Conservation (phyloP, 139 green algal species). For the Micromonas pusilla region DNA sequence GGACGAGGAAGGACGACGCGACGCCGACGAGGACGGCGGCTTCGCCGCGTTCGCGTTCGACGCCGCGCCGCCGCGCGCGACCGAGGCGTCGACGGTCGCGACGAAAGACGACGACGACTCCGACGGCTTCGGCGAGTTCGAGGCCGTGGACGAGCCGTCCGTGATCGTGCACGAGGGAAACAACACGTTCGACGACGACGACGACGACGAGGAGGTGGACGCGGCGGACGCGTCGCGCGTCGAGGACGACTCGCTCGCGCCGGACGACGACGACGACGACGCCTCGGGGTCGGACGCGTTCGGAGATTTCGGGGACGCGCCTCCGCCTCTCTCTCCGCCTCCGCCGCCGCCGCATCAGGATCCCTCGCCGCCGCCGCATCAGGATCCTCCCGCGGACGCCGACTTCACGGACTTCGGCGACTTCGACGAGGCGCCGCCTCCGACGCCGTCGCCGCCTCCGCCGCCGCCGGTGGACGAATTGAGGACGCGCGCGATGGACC, state of each 20-base stretch:
- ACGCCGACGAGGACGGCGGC: background rate
- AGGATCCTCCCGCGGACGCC: too few species aligned
- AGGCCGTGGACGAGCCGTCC: background rate
- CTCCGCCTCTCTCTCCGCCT: too few species aligned
- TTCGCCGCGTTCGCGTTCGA: background rate
- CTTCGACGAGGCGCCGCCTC: too few species aligned
- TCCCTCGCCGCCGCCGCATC: too few species aligned
- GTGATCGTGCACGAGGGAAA: background rate
- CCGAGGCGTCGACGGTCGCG: background rate
- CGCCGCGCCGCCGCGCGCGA: too few species aligned
- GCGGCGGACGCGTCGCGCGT: background rate
- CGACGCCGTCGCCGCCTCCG: too few species aligned
- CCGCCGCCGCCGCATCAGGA: too few species aligned
- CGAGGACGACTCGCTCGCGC: background rate
- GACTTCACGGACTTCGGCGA: too few species aligned
- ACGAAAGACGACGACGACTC: background rate
- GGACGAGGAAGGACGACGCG: background rate
- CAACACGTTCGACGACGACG: background rate
- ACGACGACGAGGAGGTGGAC: background rate
- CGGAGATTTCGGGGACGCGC: background rate
- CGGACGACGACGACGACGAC: background rate
- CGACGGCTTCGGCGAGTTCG: background rate
- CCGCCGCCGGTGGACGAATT: too few species aligned
- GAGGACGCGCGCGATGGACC: too few species aligned
- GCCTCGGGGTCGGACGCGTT: too few species aligned